A percentile compares a stretch with the other conserved stretches of the same genome.
phyloP scores from a whole-genome alignment of 257 asterid genomes.

The Lycium ferocissimum region DNA sequence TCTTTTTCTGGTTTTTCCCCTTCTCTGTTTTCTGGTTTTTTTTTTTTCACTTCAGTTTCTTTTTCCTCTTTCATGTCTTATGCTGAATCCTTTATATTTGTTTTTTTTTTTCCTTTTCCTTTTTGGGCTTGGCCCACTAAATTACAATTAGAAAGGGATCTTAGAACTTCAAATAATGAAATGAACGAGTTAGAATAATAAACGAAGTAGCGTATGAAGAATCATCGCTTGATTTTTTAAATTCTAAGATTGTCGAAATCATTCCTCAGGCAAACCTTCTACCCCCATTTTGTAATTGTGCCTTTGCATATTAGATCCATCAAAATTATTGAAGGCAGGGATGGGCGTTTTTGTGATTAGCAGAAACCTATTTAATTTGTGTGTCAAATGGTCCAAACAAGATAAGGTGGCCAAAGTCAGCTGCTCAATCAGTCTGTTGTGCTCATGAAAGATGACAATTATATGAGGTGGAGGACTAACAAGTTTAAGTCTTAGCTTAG shows the following conservation, averaged over 20 bases:
- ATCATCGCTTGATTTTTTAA: not conserved
- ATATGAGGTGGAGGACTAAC: not conserved
- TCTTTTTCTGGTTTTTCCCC: too few relatives aligned
- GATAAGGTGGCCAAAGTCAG: not conserved
- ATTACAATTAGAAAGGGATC: too few relatives aligned
- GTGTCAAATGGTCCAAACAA: slow-evolving; percentile 1
- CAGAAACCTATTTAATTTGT: not conserved
- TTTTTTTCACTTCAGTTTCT: too few relatives aligned
- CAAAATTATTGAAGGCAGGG: not conserved
- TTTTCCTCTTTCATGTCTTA: too few relatives aligned
- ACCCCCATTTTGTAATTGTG: not conserved
- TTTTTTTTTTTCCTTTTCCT: too few relatives aligned
- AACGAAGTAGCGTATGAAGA: not conserved
- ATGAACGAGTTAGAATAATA: not conserved
- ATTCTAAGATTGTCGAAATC: not conserved
- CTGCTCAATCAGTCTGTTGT: slow-evolving; percentile 1
- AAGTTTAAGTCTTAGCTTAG: not conserved
- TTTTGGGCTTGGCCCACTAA: too few relatives aligned
- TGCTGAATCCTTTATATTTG: too few relatives aligned
- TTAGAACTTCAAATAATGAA: too few relatives aligned
- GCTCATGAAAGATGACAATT: slow-evolving; percentile 19
- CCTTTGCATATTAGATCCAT: not conserved
- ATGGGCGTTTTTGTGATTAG: not conserved
- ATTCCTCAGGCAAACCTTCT: not conserved
- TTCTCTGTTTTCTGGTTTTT: too few relatives aligned